Evolutionary conservation across 176 grass and related monocot genomes (phyloP).

Genomic region (Secale cereale): DNA sequence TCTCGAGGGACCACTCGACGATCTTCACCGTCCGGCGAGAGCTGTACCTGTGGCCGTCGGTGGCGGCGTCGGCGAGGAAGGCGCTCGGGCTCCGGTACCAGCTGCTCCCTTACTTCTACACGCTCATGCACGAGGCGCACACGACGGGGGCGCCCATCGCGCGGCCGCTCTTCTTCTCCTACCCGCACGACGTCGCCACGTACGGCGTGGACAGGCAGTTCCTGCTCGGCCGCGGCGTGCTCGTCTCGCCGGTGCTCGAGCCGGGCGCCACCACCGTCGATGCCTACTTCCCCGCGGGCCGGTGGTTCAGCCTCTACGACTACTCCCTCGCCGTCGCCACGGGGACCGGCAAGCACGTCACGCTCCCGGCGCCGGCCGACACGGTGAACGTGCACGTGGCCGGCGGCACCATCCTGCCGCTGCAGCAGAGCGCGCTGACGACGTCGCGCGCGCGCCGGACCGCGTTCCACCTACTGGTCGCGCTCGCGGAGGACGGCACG

Average conservation of each 20-base stretch:
- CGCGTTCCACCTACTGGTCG: conserved; percentile 60
- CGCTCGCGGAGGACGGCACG: conserved; percentile 26
- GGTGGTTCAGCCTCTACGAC: conserved; percentile 73
- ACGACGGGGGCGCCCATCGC: conserved; percentile 62
- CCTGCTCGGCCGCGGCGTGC: conserved; percentile 58
- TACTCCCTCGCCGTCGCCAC: conserved; percentile 29
- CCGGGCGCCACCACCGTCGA: conserved; percentile 34
- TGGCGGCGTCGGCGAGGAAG: conserved; percentile 57
- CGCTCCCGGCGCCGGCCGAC: conserved; percentile 52
- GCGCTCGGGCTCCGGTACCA: conserved; percentile 72
- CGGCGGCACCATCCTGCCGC: conserved; percentile 51
- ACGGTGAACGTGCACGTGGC: conserved; percentile 64
- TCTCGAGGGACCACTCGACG: conserved; percentile 70
- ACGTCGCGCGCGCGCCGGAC: conserved; percentile 34
- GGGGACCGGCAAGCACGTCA: conserved; percentile 14
- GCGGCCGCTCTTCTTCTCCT: conserved; percentile 87
- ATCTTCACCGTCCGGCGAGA: conserved; percentile 42
- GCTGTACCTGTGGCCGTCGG: conserved; percentile 69
- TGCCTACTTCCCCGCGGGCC: conserved; percentile 59
- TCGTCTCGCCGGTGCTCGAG: conserved; percentile 70
- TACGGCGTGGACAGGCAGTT: conserved; percentile 63
- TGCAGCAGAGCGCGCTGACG: conserved; percentile 54
- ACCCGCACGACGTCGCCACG: conserved; percentile 42
- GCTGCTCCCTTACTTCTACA: conserved; percentile 67
- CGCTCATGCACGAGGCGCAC: conserved; percentile 79